phyloP scores from a whole-genome alignment of 2,329 filamentous ascomycete genomes.

The Arachnomyces sp. region DNA sequence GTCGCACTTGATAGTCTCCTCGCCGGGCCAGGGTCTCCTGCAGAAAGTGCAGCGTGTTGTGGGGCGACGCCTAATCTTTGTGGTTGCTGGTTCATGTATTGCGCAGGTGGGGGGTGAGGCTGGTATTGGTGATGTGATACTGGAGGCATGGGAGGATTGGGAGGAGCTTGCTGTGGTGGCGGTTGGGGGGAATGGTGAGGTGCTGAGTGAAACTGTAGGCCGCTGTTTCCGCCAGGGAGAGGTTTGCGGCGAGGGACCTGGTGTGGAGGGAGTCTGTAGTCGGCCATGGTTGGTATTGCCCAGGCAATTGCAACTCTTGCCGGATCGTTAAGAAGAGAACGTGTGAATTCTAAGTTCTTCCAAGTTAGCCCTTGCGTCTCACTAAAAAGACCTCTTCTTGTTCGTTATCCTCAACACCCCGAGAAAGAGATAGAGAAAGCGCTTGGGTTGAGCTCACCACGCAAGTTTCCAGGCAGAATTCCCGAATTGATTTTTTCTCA shows the following conservation, averaged over 20 bases:
- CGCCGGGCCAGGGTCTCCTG: conserved; percentile 10
- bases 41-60: too few species aligned
- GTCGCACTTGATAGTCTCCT: conserved; percentile 34
- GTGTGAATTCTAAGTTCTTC: too few species aligned
- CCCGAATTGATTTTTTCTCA: too few species aligned
- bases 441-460: too few species aligned
- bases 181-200: conserved; percentile 3
- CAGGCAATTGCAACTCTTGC: too few species aligned
- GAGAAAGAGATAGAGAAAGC: too few species aligned
- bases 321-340: too few species aligned
- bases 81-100: background rate
- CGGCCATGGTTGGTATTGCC: conserved; percentile 8
- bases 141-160: background rate
- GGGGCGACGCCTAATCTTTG: conserved; percentile 1
- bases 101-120: conserved; percentile 1
- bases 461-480: too few species aligned
- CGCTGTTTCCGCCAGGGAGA: conserved; percentile 11
- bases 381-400: too few species aligned
- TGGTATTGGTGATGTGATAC: conserved; percentile 10
- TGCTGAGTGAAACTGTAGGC: conserved; percentile 12
- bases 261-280: conserved; percentile 13
- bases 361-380: too few species aligned
- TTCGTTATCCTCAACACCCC: too few species aligned
- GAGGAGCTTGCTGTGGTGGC: conserved; percentile 4
- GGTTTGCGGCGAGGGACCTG: conserved; percentile 14